Evolutionary conservation across 306 rosid species (phyloP).

Genomic region (Cicer judaicum): DNA sequence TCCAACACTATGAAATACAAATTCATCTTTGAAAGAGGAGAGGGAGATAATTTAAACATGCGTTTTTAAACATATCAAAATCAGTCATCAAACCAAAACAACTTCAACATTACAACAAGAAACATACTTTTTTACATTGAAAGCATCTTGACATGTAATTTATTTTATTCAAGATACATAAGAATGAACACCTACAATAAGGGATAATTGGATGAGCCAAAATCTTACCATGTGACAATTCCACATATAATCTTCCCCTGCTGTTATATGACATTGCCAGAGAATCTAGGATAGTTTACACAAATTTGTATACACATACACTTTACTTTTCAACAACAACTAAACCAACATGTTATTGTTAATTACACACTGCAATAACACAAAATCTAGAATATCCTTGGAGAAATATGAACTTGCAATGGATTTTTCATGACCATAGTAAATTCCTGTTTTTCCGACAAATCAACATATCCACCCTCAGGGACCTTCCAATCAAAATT

Average conservation of each 20-base stretch:
- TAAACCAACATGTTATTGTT: neutral
- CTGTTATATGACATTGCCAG: neutral
- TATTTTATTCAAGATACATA: too few species aligned
- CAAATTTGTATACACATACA: neutral
- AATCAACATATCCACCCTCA: constrained; percentile 29
- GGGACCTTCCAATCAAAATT: constrained; percentile 50
- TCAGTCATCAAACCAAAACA: too few species aligned
- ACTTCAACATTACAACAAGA: too few species aligned
- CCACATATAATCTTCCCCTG: neutral
- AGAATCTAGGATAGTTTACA: neutral
- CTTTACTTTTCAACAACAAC: neutral
- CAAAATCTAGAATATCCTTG: constrained; percentile 36
- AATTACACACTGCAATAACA: neutral
- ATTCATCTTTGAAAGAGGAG: too few species aligned
- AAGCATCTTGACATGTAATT: too few species aligned
- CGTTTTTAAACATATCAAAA: too few species aligned
- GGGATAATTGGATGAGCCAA: too few species aligned
- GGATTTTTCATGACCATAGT: constrained; percentile 53
- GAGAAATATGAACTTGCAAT: constrained; percentile 37
- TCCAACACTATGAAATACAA: too few species aligned
- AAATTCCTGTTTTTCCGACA: constrained; percentile 49
- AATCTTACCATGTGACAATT: too few species aligned
- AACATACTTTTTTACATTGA: too few species aligned
- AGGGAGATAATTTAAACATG: too few species aligned
- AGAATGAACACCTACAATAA: too few species aligned